Conservation (phyloP, 768 basidiomycete genomes). For the Leccinum pellstonianum region DNA sequence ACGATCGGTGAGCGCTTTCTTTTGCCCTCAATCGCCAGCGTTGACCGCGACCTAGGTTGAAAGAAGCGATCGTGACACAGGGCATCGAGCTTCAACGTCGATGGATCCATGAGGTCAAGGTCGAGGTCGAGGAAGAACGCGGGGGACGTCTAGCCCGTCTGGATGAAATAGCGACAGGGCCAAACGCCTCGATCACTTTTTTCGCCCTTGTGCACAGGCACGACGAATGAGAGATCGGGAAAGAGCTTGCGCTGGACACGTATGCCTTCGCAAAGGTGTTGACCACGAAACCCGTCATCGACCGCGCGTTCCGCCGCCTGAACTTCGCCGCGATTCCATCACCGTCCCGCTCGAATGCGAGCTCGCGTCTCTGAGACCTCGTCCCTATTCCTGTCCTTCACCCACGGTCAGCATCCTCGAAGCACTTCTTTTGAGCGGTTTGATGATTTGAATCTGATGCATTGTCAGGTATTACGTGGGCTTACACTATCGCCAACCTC, state of each 20-base stretch:
- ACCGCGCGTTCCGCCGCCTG: neutral
- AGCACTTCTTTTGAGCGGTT: neutral
- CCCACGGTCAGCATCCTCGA: slow-evolving; percentile 43
- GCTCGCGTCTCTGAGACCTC: slow-evolving; percentile 9
- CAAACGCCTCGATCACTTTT: slow-evolving; percentile 69
- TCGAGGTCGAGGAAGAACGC: slow-evolving; percentile 94
- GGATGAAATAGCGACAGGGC: slow-evolving; percentile 64
- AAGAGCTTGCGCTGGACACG: no score
- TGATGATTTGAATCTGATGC: neutral
- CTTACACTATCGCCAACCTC: slow-evolving; percentile 65
- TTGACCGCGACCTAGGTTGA: slow-evolving; percentile 52
- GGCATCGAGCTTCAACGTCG: slow-evolving; percentile 96
- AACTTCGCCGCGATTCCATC: slow-evolving; percentile 7
- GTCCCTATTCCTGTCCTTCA: neutral
- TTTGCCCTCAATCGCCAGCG: neutral
- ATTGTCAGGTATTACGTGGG: slow-evolving; percentile 75
- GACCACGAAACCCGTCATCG: no score
- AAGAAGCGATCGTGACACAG: slow-evolving; percentile 93
- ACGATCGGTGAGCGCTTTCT: slow-evolving; percentile 68
- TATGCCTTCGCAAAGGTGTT: no score
- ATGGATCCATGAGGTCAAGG: slow-evolving; percentile 96
- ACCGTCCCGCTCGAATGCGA: slow-evolving; percentile 17
- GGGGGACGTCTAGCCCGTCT: slow-evolving; percentile 93
- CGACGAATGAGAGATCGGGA: no score
- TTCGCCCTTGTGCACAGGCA: no score